Percentiles rank a stretch among this genome's conserved stretches.
Evolutionary conservation across 352 stramenopile genomes (phyloP).

Genomic region (Globisporangium takayamanum): DNA sequence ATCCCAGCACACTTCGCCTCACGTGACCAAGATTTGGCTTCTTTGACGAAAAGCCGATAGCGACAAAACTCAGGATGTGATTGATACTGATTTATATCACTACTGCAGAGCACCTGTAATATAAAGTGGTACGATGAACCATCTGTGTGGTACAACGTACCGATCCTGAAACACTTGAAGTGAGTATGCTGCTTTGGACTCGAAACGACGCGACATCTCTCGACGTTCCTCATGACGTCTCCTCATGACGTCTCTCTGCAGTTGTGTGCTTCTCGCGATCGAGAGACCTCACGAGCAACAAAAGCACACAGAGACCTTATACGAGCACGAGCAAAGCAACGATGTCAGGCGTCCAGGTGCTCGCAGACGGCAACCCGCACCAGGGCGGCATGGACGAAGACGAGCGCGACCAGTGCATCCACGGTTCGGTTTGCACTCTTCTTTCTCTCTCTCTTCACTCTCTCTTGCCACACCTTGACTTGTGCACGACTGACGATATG

Average conservation of each 20-base stretch:
- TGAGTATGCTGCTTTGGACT: not conserved
- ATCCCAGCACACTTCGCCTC: not conserved
- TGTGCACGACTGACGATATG: not conserved
- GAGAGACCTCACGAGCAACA: not conserved
- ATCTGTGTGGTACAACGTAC: too few relatives aligned
- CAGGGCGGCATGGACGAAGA: conserved; percentile 75
- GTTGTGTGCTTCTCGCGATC: not conserved
- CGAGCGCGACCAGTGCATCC: conserved; percentile 76
- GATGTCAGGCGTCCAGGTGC: conserved; percentile 75
- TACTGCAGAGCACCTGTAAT: not conserved
- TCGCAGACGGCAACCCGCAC: conserved; percentile 63
- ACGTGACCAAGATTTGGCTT: not conserved
- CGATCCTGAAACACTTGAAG: too few relatives aligned
- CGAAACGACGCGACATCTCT: not conserved
- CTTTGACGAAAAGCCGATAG: not conserved
- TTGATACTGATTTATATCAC: not conserved
- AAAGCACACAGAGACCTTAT: not conserved
- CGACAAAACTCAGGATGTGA: not conserved
- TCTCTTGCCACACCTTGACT: not conserved
- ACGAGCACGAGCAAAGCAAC: conserved; percentile 2
- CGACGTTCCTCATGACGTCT: not conserved
- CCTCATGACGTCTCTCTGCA: not conserved
- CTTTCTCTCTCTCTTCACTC: not conserved
- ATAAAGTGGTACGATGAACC: too few relatives aligned
- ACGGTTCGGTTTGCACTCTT: conserved; percentile 24